These are phyloP conservation scores for Penicillium crustosum DNA, from an alignment of 2,329 filamentous ascomycete species.

Conservation along the genomic window DNA sequence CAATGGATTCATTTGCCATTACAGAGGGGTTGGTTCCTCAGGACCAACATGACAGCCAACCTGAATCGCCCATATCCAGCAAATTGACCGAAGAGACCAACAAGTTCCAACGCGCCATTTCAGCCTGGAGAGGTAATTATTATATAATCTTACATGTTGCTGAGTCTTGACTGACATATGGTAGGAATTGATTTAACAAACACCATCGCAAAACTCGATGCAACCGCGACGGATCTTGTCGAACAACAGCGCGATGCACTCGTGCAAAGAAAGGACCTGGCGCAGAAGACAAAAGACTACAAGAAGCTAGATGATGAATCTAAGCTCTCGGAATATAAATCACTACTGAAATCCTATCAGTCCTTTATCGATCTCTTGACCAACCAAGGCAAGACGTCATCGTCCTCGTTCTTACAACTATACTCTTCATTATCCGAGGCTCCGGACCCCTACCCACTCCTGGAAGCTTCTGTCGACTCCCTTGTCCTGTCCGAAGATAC, in stretches of 20 bases:
- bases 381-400: conserved; percentile 91
- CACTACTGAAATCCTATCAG: conserved; percentile 91
- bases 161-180: conserved; percentile 4
- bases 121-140: conserved; percentile 86
- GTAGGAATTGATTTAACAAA: conserved; percentile 82
- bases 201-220: conserved; percentile 82
- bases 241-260: conserved; percentile 92
- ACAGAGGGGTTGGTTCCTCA: conserved; percentile 42
- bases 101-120: conserved; percentile 95
- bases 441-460: conserved; percentile 90
- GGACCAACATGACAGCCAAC: conserved; percentile 28
- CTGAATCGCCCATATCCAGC: conserved; percentile 25
- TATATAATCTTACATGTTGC: background rate
- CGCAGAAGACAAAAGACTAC: conserved; percentile 99
- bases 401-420: conserved; percentile 86
- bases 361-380: conserved; percentile 95
- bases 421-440: conserved; percentile 94
- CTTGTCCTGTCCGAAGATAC: conserved; percentile 90
- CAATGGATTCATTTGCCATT: conserved; percentile 47
- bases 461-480: conserved; percentile 94
- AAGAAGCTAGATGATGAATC: conserved; percentile 85
- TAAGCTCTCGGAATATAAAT: conserved; percentile 87
- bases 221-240: conserved; percentile 92
- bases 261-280: conserved; percentile 91
- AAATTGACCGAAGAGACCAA: conserved; percentile 63